Percentiles rank a stretch among this genome's conserved stretches.
phyloP scores from a whole-genome alignment of 2,329 filamentous ascomycete species.

The Talaromyces amestolkiae region DNA sequence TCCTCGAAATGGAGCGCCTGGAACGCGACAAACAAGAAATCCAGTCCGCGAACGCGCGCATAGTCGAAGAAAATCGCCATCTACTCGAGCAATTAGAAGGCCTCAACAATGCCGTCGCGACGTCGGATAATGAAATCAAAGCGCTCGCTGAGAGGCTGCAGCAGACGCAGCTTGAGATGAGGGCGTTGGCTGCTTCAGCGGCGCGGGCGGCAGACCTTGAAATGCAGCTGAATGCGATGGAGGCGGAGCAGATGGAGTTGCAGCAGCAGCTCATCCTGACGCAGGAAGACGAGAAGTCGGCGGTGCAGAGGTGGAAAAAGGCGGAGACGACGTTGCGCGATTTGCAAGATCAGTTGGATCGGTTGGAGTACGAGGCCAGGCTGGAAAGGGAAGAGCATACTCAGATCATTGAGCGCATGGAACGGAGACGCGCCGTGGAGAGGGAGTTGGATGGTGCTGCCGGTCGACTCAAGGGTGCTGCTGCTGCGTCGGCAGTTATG shows the following conservation, averaged over 20 bases:
- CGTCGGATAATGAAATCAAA: constrained; percentile 77
- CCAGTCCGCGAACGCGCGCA: constrained; percentile 72
- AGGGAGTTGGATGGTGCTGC: constrained; percentile 76
- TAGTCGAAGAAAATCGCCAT: constrained; percentile 76
- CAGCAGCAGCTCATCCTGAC: constrained; percentile 66
- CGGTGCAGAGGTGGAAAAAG: constrained; percentile 78
- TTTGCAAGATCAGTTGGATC: constrained; percentile 82
- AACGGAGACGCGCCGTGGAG: constrained; percentile 77
- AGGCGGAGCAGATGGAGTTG: constrained; percentile 74
- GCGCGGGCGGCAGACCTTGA: constrained; percentile 76
- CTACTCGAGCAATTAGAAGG: constrained; percentile 81
- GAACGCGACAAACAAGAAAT: constrained; percentile 71
- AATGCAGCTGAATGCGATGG: constrained; percentile 72
- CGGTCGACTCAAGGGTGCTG: constrained; percentile 75
- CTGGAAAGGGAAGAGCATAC: constrained; percentile 78
- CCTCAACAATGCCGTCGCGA: constrained; percentile 73
- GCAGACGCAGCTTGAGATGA: constrained; percentile 73
- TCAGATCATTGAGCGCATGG: constrained; percentile 78
- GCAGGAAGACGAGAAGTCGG: constrained; percentile 72
- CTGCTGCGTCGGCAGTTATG: constrained; percentile 63
- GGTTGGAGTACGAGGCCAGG: constrained; percentile 77
- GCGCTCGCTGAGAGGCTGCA: constrained; percentile 73
- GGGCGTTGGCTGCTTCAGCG: constrained; percentile 70
- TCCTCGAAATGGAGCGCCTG: constrained; percentile 69
- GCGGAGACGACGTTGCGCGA: constrained; percentile 76